These are phyloP conservation scores for Apiospora arundinis DNA, from an alignment of 2,329 filamentous ascomycete species.

Conservation along the genomic window DNA sequence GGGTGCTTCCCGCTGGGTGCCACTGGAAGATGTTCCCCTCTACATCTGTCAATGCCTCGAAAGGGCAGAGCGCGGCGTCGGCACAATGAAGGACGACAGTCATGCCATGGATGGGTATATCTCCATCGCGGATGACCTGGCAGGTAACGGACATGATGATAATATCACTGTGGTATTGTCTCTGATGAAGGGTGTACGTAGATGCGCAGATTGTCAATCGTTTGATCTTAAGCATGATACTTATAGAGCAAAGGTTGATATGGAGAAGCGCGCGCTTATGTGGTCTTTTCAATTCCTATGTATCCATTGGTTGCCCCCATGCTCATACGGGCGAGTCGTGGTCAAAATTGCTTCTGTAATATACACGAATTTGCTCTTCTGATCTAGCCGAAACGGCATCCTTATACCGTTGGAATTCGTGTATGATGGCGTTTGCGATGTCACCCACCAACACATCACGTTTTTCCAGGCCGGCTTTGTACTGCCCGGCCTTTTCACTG, in stretches of 20 bases:
- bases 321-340: conserved; percentile 10
- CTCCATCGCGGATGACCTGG: background rate
- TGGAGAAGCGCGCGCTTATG: conserved; percentile 3
- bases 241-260: background rate
- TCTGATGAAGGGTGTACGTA: background rate
- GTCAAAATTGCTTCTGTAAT: conserved; percentile 6
- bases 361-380: background rate
- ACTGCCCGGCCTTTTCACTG: background rate
- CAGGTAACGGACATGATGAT: background rate
- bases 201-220: background rate
- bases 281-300: background rate
- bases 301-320: background rate
- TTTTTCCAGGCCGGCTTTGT: background rate
- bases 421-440: conserved; percentile 7
- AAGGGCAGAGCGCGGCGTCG: background rate
- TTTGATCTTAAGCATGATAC: background rate
- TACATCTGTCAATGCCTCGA: background rate
- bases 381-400: background rate
- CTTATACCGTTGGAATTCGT: conserved; percentile 10
- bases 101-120: background rate
- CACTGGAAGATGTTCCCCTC: background rate
- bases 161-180: background rate
- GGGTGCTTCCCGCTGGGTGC: background rate
- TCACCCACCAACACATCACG: background rate
- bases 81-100: background rate